Evolutionary conservation across 2,329 filamentous ascomycete species (phyloP).

Genomic region (Chlorencoelia australis): DNA sequence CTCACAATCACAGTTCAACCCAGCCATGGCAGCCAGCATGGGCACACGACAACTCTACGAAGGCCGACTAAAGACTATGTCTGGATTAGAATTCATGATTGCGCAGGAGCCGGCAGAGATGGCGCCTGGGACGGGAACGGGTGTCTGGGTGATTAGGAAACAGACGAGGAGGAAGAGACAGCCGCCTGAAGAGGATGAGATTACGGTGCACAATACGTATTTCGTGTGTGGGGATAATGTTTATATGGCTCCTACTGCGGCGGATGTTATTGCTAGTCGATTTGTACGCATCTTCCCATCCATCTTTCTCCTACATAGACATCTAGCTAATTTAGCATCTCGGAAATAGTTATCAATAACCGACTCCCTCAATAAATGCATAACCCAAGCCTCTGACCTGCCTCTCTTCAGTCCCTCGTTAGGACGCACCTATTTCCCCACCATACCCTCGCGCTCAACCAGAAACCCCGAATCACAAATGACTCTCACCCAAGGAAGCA

Average conservation of each 20-base stretch:
- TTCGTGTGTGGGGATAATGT: conserved; percentile 58
- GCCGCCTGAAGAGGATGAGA: conserved; percentile 47
- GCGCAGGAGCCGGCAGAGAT: conserved; percentile 55
- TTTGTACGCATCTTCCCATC: conserved; percentile 36
- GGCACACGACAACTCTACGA: conserved; percentile 55
- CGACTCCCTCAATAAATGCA: conserved; percentile 21
- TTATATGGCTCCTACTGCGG: conserved; percentile 53
- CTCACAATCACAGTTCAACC: conserved; percentile 52
- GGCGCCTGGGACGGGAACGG: conserved; percentile 48
- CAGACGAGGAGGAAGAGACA: conserved; percentile 51
- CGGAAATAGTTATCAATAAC: conserved; percentile 6
- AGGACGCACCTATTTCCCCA: conserved; percentile 29
- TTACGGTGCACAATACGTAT: conserved; percentile 49
- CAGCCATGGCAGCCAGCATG: conserved; percentile 45
- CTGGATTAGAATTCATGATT: conserved; percentile 56
- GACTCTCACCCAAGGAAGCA: conserved; percentile 21
- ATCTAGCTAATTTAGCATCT: neutral
- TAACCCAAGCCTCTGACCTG: conserved; percentile 25
- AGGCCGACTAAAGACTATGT: conserved; percentile 51
- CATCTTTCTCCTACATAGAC: too few relatives aligned
- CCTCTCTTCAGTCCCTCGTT: conserved; percentile 41
- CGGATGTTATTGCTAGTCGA: conserved; percentile 47
- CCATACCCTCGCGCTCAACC: conserved; percentile 10
- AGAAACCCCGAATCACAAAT: conserved; percentile 17
- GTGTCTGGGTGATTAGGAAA: conserved; percentile 61